Evolutionary conservation across 805 yeast species (phyloP).

Genomic region (Gaillardinia entomophila): DNA sequence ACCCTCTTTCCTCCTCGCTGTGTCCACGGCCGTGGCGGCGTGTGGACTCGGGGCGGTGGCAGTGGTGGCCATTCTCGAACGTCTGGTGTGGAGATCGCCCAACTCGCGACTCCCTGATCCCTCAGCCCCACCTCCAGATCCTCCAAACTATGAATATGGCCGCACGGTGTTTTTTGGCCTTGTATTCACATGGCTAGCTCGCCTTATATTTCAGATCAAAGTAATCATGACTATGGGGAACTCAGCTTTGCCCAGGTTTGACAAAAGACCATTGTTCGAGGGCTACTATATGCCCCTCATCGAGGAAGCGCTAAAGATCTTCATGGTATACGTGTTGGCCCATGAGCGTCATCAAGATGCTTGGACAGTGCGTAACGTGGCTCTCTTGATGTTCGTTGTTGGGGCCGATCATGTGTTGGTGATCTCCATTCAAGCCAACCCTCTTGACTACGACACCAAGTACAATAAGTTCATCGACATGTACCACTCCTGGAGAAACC

Average conservation of each 20-base stretch:
- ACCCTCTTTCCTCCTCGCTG: too few relatives aligned
- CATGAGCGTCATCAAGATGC: not conserved
- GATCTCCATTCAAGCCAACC: not conserved
- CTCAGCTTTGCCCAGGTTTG: too few relatives aligned
- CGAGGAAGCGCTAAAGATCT: not conserved
- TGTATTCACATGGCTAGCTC: not conserved
- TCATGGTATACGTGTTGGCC: not conserved
- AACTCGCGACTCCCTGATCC: too few relatives aligned
- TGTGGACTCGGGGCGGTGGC: too few relatives aligned
- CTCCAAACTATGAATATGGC: too few relatives aligned
- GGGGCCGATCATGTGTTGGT: constrained; percentile 1
- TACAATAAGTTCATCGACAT: constrained; percentile 10
- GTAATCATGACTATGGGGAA: too few relatives aligned
- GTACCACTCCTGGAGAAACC: constrained; percentile 13
- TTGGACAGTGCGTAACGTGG: constrained; percentile 1
- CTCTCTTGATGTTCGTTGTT: constrained; percentile 5
- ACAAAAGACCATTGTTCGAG: not conserved
- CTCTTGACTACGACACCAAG: constrained; percentile 4
- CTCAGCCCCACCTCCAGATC: too few relatives aligned
- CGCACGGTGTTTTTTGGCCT: not conserved
- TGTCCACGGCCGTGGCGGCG: too few relatives aligned
- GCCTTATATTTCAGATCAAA: too few relatives aligned
- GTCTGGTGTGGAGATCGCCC: too few relatives aligned
- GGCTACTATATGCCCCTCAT: not conserved
- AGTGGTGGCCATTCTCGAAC: too few relatives aligned